phyloP scores from a whole-genome alignment of 768 basidiomycete species.

The Kondoa malvinella region DNA sequence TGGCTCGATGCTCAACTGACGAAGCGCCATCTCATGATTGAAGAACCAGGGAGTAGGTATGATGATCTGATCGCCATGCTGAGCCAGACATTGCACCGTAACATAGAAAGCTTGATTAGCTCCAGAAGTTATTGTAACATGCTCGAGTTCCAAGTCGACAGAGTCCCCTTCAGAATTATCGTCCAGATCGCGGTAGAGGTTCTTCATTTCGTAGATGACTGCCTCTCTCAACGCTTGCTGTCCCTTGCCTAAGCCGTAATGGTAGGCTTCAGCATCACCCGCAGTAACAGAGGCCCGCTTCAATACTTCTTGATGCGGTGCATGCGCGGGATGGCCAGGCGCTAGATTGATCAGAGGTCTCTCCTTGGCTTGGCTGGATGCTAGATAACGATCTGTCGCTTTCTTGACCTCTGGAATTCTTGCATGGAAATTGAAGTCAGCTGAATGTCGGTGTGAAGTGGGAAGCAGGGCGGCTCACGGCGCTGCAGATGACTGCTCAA shows the following conservation, averaged over 20 bases:
- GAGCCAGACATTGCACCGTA: conserved; percentile 15
- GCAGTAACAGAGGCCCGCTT: conserved; percentile 37
- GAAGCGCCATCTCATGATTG: conserved; percentile 13
- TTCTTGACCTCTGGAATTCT: background rate
- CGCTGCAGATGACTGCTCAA: background rate
- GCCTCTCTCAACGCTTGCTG: conserved; percentile 7
- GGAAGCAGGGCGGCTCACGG: background rate
- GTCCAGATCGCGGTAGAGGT: conserved; percentile 36
- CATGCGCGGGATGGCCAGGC: conserved; percentile 46
- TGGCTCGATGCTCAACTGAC: conserved; percentile 17
- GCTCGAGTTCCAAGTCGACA: conserved; percentile 3
- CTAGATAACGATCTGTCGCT: background rate
- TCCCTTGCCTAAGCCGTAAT: conserved; percentile 16
- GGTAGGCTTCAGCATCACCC: conserved; percentile 7
- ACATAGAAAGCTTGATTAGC: conserved; percentile 28
- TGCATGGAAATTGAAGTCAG: background rate
- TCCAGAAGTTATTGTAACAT: conserved; percentile 22
- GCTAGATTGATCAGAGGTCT: conserved; percentile 20
- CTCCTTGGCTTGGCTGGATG: background rate
- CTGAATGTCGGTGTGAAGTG: background rate
- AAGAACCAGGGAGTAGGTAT: conserved; percentile 12
- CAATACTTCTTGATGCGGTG: conserved; percentile 44
- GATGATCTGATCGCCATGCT: conserved; percentile 11
- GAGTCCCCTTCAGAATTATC: background rate
- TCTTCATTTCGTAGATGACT: conserved; percentile 46